Evolutionary conservation across 305 asterid species (phyloP).

Genomic region (Fraxinus sp.): DNA sequence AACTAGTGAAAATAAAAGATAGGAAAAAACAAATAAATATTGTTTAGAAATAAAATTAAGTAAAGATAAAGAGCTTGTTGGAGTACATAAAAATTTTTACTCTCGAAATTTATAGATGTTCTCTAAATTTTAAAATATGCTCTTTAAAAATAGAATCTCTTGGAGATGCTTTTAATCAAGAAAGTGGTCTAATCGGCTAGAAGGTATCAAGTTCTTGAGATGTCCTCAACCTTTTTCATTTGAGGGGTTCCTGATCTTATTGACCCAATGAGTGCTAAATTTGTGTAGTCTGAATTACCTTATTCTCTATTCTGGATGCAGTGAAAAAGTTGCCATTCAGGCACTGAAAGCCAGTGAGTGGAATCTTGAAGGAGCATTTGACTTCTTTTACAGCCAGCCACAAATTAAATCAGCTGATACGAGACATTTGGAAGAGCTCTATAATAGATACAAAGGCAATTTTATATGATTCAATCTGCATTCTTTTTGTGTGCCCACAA

Average conservation of each 20-base stretch:
- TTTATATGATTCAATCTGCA: slow-evolving; percentile 8
- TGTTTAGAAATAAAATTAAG: not conserved
- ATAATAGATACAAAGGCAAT: slow-evolving; percentile 87
- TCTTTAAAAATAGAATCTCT: not conserved
- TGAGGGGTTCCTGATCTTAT: not conserved
- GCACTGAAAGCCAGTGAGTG: slow-evolving; percentile 87
- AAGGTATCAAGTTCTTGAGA: not conserved
- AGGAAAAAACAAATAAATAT: not conserved
- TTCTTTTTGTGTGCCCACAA: slow-evolving; percentile 11
- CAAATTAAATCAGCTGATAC: slow-evolving; percentile 75
- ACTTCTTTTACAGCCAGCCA: slow-evolving; percentile 83
- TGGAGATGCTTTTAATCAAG: not conserved
- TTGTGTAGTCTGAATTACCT: slow-evolving; percentile 15
- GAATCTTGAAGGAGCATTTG: slow-evolving; percentile 98
- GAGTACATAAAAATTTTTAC: not conserved
- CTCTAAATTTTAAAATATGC: not conserved
- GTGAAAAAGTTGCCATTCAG: slow-evolving; percentile 87
- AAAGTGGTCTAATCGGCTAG: not conserved
- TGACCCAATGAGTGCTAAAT: not conserved
- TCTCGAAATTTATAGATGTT: not conserved
- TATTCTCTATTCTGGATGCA: slow-evolving; percentile 36
- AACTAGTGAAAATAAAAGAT: too few relatives aligned
- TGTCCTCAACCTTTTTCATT: not conserved
- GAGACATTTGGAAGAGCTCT: slow-evolving; percentile 89
- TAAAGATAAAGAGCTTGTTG: not conserved